Conservation (phyloP, 1,284 basidiomycete genomes). For the Schizopora paradoxa region DNA sequence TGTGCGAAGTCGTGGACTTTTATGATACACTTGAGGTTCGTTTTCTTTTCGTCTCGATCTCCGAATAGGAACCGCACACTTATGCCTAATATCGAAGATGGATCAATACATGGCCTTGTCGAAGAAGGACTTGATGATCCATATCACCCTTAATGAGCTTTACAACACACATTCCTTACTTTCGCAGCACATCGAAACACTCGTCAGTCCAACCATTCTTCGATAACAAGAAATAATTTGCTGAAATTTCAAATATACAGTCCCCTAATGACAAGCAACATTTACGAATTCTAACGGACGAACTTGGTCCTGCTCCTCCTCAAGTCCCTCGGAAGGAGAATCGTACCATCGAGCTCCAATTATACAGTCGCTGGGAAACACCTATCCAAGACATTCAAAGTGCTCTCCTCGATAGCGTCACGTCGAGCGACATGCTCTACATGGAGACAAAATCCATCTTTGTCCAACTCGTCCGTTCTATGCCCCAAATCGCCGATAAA, state of each 20-base stretch:
- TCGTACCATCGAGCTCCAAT: slow-evolving; percentile 82
- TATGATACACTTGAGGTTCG: slow-evolving; percentile 95
- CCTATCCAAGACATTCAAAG: slow-evolving; percentile 96
- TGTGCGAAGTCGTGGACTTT: slow-evolving; percentile 99
- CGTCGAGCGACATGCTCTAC: slow-evolving; percentile 97
- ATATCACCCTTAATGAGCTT: slow-evolving; percentile 98
- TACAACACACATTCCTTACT: slow-evolving; percentile 97
- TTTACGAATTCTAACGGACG: slow-evolving; percentile 91
- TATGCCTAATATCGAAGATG: slow-evolving; percentile 57
- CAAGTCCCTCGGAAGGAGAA: slow-evolving; percentile 99
- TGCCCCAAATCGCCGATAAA: slow-evolving; percentile 80
- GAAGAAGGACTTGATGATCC: slow-evolving; percentile 97
- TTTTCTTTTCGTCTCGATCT: slow-evolving; percentile 8
- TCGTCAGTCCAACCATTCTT: slow-evolving; percentile 51
- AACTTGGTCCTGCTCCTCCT: slow-evolving; percentile 86
- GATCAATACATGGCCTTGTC: slow-evolving; percentile 99
- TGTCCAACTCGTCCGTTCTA: slow-evolving; percentile 93
- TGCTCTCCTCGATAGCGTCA: slow-evolving; percentile 95
- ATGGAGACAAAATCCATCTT: slow-evolving; percentile 99
- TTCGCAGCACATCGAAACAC: slow-evolving; percentile 88
- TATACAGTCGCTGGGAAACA: slow-evolving; percentile 99
- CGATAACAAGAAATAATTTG: slow-evolving; percentile 12
- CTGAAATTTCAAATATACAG: slow-evolving; percentile 35
- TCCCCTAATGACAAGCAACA: slow-evolving; percentile 98
- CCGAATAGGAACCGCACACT: slow-evolving; percentile 10